Percentiles rank a stretch among this genome's conserved stretches.
These are phyloP conservation scores for Psidium friedrichsthalianum DNA, from an alignment of 345 rosid genomes.

Conservation along the genomic window DNA sequence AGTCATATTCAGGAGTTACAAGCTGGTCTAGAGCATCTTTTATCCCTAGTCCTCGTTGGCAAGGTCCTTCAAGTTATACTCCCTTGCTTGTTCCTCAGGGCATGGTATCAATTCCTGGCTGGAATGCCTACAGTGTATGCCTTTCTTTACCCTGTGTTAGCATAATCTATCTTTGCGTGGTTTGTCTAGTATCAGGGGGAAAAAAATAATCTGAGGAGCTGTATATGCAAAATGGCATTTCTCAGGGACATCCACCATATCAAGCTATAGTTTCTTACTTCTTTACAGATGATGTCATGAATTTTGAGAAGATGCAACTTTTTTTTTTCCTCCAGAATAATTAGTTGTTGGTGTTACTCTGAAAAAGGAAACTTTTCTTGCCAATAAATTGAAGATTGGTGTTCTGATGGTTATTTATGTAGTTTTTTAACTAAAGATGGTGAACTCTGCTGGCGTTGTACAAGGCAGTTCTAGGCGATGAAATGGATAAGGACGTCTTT, in stretches of 20 bases:
- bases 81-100: slow-evolving; percentile 86
- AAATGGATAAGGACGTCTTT: background rate
- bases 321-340: background rate
- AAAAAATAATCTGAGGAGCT: background rate
- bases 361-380: background rate
- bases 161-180: background rate
- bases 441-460: background rate
- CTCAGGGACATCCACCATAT: background rate
- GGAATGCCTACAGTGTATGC: slow-evolving; percentile 34
- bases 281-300: background rate
- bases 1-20: slow-evolving; percentile 53
- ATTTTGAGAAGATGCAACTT: background rate
- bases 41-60: slow-evolving; percentile 94
- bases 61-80: slow-evolving; percentile 75
- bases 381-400: background rate
- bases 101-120: slow-evolving; percentile 80
- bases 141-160: background rate
- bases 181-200: background rate
- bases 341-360: background rate
- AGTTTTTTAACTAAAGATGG: background rate
- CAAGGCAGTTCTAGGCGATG: background rate
- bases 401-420: background rate
- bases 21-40: slow-evolving; percentile 89
- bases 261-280: background rate
- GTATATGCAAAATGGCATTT: background rate